A percentile compares a stretch with the other conserved stretches of the same genome.
phyloP scores from a whole-genome alignment of 257 asterid genomes.

The Solanum boliviense region DNA sequence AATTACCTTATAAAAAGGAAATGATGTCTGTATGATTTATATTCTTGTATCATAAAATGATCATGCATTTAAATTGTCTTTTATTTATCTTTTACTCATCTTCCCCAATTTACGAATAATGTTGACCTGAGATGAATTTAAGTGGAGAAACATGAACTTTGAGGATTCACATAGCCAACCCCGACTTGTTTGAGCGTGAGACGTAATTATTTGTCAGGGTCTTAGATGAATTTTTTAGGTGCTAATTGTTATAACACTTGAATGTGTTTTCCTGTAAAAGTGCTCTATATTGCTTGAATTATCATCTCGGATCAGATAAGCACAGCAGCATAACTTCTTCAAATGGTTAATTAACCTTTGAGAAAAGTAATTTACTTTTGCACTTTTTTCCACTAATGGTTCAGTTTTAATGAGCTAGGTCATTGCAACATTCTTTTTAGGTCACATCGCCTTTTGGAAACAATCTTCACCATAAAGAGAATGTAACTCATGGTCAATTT shows the following conservation, averaged over 20 bases:
- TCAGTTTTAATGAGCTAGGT: background rate
- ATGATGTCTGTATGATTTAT: background rate
- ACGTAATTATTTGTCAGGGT: background rate
- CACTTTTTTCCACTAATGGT: background rate
- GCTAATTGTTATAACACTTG: background rate
- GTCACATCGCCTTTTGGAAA: conserved; percentile 85
- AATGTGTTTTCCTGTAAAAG: background rate
- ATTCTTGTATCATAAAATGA: background rate
- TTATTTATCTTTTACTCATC: background rate
- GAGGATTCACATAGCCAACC: background rate
- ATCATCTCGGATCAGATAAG: background rate
- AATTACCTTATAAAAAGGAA: background rate
- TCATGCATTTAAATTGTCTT: background rate
- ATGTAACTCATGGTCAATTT: conserved; percentile 66
- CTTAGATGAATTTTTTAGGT: background rate
- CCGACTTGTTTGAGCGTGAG: background rate
- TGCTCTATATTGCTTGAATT: background rate
- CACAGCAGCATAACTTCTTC: background rate
- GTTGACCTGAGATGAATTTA: background rate
- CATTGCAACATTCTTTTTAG: conserved; percentile 18
- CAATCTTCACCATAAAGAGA: conserved; percentile 50
- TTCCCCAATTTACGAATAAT: background rate
- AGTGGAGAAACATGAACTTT: background rate
- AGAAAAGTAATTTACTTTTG: background rate
- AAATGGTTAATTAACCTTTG: background rate